These are phyloP conservation scores for Tolypocladium inflatum DNA, from an alignment of 2,329 filamentous ascomycete genomes.

Conservation along the genomic window DNA sequence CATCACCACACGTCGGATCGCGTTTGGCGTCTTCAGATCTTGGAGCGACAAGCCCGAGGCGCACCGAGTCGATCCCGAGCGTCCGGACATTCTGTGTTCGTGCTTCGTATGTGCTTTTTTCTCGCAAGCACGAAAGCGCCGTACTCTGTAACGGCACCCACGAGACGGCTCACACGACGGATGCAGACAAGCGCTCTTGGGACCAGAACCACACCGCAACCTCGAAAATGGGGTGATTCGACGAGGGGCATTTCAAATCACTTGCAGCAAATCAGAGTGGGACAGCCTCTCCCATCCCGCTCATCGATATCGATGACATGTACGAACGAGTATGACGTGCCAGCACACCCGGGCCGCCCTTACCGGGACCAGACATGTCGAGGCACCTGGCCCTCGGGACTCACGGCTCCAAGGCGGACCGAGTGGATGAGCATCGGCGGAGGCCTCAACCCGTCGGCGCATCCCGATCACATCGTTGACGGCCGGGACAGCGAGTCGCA, in stretches of 20 bases:
- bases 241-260: background rate
- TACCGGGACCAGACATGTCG: background rate
- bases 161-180: no score
- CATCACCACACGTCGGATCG: no score
- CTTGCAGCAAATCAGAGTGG: background rate
- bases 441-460: background rate
- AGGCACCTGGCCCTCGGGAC: background rate
- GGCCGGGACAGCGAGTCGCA: background rate
- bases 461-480: background rate
- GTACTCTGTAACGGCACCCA: background rate
- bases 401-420: background rate
- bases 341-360: no score
- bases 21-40: no score
- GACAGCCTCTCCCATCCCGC: background rate
- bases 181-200: background rate
- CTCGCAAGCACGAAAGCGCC: background rate
- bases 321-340: no score
- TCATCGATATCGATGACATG: background rate
- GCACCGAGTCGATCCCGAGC: no score
- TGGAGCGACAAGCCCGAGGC: no score
- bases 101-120: background rate
- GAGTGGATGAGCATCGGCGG: background rate
- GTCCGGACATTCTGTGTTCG: no score
- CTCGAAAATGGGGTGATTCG: background rate
- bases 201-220: background rate